Conservation (phyloP, 176 grass and related monocot species). For the Rhipidocladum racemiflorum region DNA sequence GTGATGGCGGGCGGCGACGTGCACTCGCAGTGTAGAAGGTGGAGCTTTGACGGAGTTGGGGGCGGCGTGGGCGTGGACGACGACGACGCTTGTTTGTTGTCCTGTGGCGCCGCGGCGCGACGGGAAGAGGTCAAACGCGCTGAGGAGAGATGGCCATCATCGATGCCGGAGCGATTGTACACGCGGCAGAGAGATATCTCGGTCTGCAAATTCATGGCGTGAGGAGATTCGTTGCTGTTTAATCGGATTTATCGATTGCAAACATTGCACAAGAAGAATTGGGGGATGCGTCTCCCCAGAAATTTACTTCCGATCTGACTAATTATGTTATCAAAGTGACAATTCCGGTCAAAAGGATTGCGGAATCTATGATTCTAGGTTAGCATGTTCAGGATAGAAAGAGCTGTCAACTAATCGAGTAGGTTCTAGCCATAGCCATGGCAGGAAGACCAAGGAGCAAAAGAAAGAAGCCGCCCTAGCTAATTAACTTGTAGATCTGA, state of each 20-base stretch:
- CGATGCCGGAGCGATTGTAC: conserved; percentile 84
- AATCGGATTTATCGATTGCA: background rate
- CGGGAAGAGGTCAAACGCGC: conserved; percentile 39
- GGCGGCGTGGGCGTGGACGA: conserved; percentile 46
- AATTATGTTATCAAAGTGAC: background rate
- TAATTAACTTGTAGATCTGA: conserved; percentile 1
- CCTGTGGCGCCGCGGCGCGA: background rate
- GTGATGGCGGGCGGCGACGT: conserved; percentile 37
- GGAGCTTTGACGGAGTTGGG: conserved; percentile 45
- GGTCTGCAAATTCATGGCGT: conserved; percentile 44
- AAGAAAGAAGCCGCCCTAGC: conserved; percentile 40
- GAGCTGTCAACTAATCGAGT: background rate
- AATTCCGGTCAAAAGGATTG: background rate
- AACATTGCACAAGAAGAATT: background rate
- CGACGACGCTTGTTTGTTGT: conserved; percentile 47
- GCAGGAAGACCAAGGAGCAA: background rate
- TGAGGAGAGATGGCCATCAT: conserved; percentile 45
- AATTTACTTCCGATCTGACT: conserved; percentile 23
- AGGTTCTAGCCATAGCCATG: background rate
- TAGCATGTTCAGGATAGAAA: background rate
- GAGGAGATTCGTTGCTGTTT: background rate
- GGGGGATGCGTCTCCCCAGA: background rate
- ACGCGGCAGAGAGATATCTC: conserved; percentile 94
- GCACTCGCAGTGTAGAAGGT: conserved; percentile 54
- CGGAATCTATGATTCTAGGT: conserved; percentile 27